Base-by-base conservation (phyloP, 164 flowering plant species). In the Piper betle region DNA sequence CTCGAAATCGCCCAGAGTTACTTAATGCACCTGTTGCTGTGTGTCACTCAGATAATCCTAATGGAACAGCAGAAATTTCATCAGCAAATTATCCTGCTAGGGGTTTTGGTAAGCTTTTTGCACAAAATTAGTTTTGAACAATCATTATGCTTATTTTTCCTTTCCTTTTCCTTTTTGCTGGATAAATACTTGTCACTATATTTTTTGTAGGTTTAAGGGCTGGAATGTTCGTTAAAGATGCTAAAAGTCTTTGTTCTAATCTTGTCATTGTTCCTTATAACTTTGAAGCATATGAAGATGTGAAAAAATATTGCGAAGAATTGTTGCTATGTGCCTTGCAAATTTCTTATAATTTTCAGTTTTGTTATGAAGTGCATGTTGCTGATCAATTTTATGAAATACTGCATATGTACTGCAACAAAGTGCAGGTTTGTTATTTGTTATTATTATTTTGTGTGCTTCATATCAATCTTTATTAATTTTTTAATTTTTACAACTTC, bases 1-100 rank as follows among this genome's bases (percentile, higher is more conserved):
- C 84, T 69, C 77, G 86, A 78, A 80, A 80, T 60, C 79, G 57
- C 70, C 92, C 85, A 64, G 88, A 86, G 18, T 75, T 91, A 60
- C 72, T 54, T 59, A 91, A 82, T 64, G 83, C 77, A 75, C 93
- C 99, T 66, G 96, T 87, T 58, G 99, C 96, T 70, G 83, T 94
- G 17, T 90, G 96, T 70, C 97, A 88, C 61, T 91, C 97, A 37
- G 89, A 91, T 69, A 94, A 72, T 75, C 84, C 91, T 18, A 90
- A 83, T 66, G 99, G 99, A 65, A 94, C 97, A 59, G 87, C 99
- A 69, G 99, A 94, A 78, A 91, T 91, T 70, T 91, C 97, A 33
- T 88, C 95, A 59, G 95, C 99, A 65, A 94, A 91, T 68, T 94
- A 94, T 68, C 91, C 93, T 70, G 99, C 97, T 63, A 75, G 97